Conservation (phyloP, 331 rosid genomes). For the Phaseolus coccineus region DNA sequence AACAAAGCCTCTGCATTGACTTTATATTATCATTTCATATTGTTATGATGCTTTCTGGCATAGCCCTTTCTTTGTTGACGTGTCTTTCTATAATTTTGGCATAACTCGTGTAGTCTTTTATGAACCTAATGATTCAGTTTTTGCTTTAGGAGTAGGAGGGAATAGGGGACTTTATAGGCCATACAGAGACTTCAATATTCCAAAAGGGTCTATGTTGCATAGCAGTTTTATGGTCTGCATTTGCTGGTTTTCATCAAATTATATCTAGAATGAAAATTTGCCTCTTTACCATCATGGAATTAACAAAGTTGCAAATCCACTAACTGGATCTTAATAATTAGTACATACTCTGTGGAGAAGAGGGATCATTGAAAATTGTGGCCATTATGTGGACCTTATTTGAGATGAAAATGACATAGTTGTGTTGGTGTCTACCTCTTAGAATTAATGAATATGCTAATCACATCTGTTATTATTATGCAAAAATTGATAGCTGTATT, state of each 20-base stretch:
- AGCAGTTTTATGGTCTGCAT: not conserved
- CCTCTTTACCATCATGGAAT: not conserved
- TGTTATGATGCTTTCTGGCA: not conserved
- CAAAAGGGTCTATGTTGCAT: not conserved
- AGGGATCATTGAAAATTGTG: not conserved
- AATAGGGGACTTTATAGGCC: conserved; percentile 22
- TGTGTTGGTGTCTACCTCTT: not conserved
- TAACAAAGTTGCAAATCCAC: not conserved
- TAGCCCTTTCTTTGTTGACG: not conserved
- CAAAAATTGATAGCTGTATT: too few species aligned
- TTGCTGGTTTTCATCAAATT: not conserved
- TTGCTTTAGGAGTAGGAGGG: not conserved
- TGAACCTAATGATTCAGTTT: not conserved
- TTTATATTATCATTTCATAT: not conserved
- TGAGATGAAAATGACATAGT: not conserved
- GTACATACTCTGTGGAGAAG: not conserved
- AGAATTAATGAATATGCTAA: not conserved
- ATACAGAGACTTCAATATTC: not conserved
- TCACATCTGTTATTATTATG: too few species aligned
- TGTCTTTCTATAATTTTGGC: conserved; percentile 28
- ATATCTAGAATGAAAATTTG: not conserved
- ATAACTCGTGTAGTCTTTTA: conserved; percentile 9
- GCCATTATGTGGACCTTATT: not conserved
- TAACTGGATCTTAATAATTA: not conserved
- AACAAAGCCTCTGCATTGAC: conserved; percentile 23